Percentiles rank a stretch among this genome's conserved stretches.
These are phyloP conservation scores for Ogataea naganishii DNA, from an alignment of 805 yeast species.

Conservation along the genomic window DNA sequence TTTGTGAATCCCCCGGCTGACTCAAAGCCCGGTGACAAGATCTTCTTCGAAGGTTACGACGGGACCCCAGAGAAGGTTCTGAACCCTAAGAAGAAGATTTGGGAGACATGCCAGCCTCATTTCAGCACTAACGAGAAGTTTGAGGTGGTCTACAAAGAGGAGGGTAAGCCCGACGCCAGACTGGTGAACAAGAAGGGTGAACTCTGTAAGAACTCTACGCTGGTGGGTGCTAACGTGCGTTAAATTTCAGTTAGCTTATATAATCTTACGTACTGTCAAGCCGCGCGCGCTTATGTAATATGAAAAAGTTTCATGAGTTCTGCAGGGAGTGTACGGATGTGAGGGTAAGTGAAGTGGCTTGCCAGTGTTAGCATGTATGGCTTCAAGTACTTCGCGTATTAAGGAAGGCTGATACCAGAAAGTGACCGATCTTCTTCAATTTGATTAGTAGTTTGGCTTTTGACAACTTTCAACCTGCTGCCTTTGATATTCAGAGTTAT, in stretches of 20 bases:
- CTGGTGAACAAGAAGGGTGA: conserved; percentile 78
- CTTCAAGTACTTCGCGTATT: too few relatives aligned
- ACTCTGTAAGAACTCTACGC: conserved; percentile 60
- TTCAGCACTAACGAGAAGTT: conserved; percentile 72
- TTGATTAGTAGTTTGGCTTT: too few relatives aligned
- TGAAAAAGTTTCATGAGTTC: too few relatives aligned
- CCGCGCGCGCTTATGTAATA: too few relatives aligned
- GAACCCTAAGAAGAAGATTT: conserved; percentile 96
- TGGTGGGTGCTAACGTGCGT: conserved; percentile 75
- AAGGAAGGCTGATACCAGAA: too few relatives aligned
- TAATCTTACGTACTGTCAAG: too few relatives aligned
- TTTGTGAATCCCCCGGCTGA: conserved; percentile 93
- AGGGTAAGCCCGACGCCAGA: conserved; percentile 64
- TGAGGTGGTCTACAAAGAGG: conserved; percentile 72
- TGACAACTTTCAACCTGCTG: too few relatives aligned
- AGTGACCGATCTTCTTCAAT: too few relatives aligned
- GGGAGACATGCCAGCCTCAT: conserved; percentile 91
- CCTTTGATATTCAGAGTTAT: too few relatives aligned
- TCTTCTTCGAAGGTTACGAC: conserved; percentile 87
- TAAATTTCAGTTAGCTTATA: conserved; percentile 26
- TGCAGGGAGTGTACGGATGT: too few relatives aligned
- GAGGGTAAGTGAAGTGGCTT: too few relatives aligned
- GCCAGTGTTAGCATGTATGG: too few relatives aligned
- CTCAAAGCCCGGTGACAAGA: conserved; percentile 90
- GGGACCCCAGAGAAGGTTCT: conserved; percentile 85